A percentile compares a stretch with the other conserved stretches of the same genome.
Conservation (phyloP, 306 rosid genomes). For the Argentina anserina region DNA sequence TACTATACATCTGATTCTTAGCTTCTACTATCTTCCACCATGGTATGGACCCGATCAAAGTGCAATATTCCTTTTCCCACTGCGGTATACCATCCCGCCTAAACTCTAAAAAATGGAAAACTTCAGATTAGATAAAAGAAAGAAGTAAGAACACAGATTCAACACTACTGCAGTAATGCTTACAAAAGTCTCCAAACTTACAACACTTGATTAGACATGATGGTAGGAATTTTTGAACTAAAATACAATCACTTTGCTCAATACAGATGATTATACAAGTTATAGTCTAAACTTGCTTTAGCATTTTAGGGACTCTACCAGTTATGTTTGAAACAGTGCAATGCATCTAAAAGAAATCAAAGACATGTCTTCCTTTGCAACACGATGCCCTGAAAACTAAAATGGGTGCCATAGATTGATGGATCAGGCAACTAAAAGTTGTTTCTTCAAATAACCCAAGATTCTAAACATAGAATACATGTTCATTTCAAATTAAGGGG, state of each 20-base stretch:
- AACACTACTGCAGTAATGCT: not conserved
- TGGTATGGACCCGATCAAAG: slow-evolving; percentile 51
- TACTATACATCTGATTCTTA: slow-evolving; percentile 41
- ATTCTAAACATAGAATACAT: not conserved
- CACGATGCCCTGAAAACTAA: not conserved
- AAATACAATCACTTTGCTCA: not conserved
- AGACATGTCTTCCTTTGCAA: not conserved
- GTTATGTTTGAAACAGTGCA: not conserved
- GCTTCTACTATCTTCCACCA: slow-evolving; percentile 76
- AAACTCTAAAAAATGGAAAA: slow-evolving; percentile 31
- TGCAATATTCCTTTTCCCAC: slow-evolving; percentile 86
- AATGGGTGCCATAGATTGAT: not conserved
- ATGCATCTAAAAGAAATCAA: not conserved
- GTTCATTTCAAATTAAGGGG: too few relatives aligned
- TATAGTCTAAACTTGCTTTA: not conserved
- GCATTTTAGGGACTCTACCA: not conserved
- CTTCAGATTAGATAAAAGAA: not conserved
- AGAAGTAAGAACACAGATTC: slow-evolving; percentile 6
- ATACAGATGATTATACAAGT: not conserved
- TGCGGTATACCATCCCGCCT: slow-evolving; percentile 67
- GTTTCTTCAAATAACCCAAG: slow-evolving; percentile 3
- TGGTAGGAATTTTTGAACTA: not conserved
- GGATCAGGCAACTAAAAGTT: not conserved
- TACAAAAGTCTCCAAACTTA: not conserved
- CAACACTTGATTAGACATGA: not conserved